Evolutionary conservation across 2,329 filamentous ascomycete species (phyloP).

Genomic region (Pleoardoris graminearum): DNA sequence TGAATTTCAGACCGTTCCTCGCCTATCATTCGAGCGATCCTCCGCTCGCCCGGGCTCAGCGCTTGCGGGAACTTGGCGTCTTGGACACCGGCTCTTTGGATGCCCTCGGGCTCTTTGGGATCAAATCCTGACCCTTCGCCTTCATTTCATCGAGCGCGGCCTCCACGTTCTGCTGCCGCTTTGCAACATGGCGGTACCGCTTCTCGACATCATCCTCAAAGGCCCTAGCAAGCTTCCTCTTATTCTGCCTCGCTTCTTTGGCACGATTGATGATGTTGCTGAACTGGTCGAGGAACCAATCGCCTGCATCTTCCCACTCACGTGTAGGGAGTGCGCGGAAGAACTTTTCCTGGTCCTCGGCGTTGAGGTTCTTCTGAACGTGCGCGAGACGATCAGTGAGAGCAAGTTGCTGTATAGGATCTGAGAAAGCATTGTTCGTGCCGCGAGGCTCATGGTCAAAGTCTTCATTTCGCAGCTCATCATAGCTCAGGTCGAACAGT

Average conservation of each 20-base stretch:
- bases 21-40: background rate
- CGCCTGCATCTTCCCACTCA: slow-evolving; percentile 65
- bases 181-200: slow-evolving; percentile 56
- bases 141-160: slow-evolving; percentile 59
- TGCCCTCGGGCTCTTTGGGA: slow-evolving; percentile 49
- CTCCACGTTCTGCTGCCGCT: slow-evolving; percentile 54
- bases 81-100: slow-evolving; percentile 12
- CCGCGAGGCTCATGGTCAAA: slow-evolving; percentile 50
- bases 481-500: slow-evolving; percentile 52
- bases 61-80: background rate
- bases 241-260: slow-evolving; percentile 57
- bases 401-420: slow-evolving; percentile 31
- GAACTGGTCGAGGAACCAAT: slow-evolving; percentile 63
- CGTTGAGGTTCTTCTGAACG: slow-evolving; percentile 27
- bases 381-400: slow-evolving; percentile 34
- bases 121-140: slow-evolving; percentile 56
- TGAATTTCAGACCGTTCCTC: background rate
- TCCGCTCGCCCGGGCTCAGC: background rate
- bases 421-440: slow-evolving; percentile 16
- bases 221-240: slow-evolving; percentile 55
- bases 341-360: slow-evolving; percentile 52
- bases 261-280: slow-evolving; percentile 55
- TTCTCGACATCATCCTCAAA: slow-evolving; percentile 61
- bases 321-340: slow-evolving; percentile 56
- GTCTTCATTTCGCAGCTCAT: slow-evolving; percentile 53